Conservation (phyloP, 345 rosid genomes). For the Ailanthus altissimus region DNA sequence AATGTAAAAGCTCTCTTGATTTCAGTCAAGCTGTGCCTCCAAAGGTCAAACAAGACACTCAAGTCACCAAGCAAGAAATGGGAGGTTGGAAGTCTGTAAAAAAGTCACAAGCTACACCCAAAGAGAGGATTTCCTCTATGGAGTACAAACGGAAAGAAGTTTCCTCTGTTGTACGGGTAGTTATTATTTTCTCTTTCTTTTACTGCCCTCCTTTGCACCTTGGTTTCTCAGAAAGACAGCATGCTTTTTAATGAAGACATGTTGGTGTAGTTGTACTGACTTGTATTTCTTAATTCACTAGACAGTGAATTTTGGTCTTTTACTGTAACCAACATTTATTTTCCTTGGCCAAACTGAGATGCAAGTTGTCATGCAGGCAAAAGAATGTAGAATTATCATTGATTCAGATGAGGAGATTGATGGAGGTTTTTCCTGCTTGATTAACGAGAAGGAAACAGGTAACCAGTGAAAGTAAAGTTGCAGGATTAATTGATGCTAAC, state of each 20-base stretch:
- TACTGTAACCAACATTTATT: neutral
- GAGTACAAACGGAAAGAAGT: constrained; percentile 34
- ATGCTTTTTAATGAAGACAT: constrained; percentile 3
- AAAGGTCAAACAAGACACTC: constrained; percentile 29
- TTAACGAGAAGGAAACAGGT: constrained; percentile 63
- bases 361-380: constrained; percentile 44
- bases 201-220: neutral
- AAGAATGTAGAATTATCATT: constrained; percentile 37
- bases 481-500: constrained; percentile 6
- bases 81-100: constrained; percentile 71
- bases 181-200: constrained; percentile 19
- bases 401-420: constrained; percentile 87
- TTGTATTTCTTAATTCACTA: neutral
- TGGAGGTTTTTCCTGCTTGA: constrained; percentile 71
- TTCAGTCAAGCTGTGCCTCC: constrained; percentile 46
- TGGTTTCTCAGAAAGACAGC: neutral
- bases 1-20: constrained; percentile 16
- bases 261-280: constrained; percentile 1
- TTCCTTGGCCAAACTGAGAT: constrained; percentile 1
- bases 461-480: constrained; percentile 1
- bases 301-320: neutral
- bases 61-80: constrained; percentile 45
- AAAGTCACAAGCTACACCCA: constrained; percentile 28
- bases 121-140: constrained; percentile 22
- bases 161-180: constrained; percentile 43